Base-by-base conservation (phyloP, 495 filamentous ascomycete genomes). In the Aspergillus asperescens region DNA sequence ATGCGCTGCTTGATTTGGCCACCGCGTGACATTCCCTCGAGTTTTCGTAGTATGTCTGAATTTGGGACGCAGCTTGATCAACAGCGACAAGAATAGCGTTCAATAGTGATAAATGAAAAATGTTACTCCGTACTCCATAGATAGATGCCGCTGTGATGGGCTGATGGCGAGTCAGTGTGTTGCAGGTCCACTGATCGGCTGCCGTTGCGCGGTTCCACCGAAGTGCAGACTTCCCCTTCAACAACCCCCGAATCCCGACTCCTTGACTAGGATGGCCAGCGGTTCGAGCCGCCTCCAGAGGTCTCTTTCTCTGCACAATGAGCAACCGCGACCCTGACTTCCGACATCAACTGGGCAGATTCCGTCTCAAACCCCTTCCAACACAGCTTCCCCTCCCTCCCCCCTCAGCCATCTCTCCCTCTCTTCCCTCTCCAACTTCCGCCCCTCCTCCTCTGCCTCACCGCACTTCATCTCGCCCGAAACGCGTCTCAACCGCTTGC, bases 401-500 rank as follows among this genome's bases (percentile, higher is more conserved):
- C 19, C 18, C 46, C 9, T 23, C 28, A 6, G 19, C 43, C n/a
- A 27, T 28, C 27, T 19, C 43, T 5, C 15, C 31, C 15, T 28
- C 42, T 5, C 15, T 39, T 13, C 37, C 47, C n/a, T 48, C 35
- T 31, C 18, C 45, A 3, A 25, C 39, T 19, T 13, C 39, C 20
- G 20, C 39, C 8, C 39, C 39, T 10, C 35, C 49, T 34, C 60
- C 24, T 41, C 51, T 18, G 42, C 54, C 10, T 35, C 45, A 10
- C n/a, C 54, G 9, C 20, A 54, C 38, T 42, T 57, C 34, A 1
- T 49, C 46, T 6, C 46, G 24, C 24, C 19, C 51, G 29, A 75
- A 75, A 52, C 72, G 72, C 23, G 72, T 75, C 18, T 73, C 72
- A 12, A 75, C 72, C 1, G 76, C 76, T 18, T 79, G 76, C 56